phyloP scores from a whole-genome alignment of 1,284 basidiomycete genomes.

The Malassezia yamatoensis region DNA sequence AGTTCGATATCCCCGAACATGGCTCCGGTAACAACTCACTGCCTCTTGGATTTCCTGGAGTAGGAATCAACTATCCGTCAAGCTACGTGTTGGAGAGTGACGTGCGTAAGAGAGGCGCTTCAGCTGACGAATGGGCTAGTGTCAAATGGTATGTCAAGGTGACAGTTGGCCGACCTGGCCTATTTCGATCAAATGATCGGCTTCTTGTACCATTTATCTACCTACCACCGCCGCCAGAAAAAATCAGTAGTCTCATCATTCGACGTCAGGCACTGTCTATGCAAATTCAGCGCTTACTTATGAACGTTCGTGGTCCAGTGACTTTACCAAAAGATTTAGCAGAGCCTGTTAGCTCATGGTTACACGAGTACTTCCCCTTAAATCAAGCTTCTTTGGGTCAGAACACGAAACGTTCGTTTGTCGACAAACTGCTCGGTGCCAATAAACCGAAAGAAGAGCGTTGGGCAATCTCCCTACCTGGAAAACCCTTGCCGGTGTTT shows the following conservation, averaged over 20 bases:
- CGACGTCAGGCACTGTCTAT: slow-evolving; percentile 19
- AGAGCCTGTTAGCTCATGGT: slow-evolving; percentile 15
- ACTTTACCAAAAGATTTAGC: slow-evolving; percentile 4
- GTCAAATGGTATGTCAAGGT: slow-evolving; percentile 41
- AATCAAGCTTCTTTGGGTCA: slow-evolving; percentile 3
- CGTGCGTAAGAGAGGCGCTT: slow-evolving; percentile 6
- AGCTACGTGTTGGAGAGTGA: slow-evolving; percentile 19
- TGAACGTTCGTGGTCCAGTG: neutral
- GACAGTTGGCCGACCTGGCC: slow-evolving; percentile 32
- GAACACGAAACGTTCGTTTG: slow-evolving; percentile 5
- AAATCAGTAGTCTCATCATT: slow-evolving; percentile 15
- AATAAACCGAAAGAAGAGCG: slow-evolving; percentile 15
- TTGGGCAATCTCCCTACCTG: slow-evolving; percentile 26
- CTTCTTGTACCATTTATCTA: slow-evolving; percentile 39
- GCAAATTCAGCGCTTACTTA: slow-evolving; percentile 20
- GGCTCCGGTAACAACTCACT: slow-evolving; percentile 5
- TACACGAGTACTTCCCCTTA: slow-evolving; percentile 1
- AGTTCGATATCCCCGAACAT: slow-evolving; percentile 24
- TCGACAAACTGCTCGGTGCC: slow-evolving; percentile 11
- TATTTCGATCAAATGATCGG: slow-evolving; percentile 31
- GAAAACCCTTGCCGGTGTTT: slow-evolving; percentile 19
- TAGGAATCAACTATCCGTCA: slow-evolving; percentile 16
- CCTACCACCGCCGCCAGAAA: slow-evolving; percentile 28
- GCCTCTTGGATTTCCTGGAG: slow-evolving; percentile 13
- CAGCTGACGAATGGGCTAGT: slow-evolving; percentile 25